phyloP scores from a whole-genome alignment of 2,329 filamentous ascomycete species.

The Alternaria triticimaculans region DNA sequence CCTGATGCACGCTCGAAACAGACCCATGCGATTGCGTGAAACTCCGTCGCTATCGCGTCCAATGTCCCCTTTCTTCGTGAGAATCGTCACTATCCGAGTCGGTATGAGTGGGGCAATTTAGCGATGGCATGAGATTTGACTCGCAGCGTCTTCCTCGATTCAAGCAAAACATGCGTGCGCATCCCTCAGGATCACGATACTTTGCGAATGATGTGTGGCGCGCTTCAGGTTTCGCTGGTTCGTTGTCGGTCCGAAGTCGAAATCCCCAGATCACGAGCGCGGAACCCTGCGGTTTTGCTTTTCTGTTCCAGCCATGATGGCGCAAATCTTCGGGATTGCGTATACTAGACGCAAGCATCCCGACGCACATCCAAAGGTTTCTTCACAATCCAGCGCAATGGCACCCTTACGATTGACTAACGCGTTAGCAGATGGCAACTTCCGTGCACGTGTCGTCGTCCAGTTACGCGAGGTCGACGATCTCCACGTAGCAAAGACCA shows the following conservation, averaged over 20 bases:
- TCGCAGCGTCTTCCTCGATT: neutral
- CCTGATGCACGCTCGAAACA: constrained; percentile 8
- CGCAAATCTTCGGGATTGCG: neutral
- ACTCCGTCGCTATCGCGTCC: neutral
- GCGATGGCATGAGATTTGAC: constrained; percentile 1
- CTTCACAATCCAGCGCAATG: neutral
- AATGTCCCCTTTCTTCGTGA: neutral
- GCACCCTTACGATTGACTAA: neutral
- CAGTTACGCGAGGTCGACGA: neutral
- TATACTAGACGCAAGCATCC: neutral
- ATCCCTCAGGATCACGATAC: neutral
- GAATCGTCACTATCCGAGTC: neutral
- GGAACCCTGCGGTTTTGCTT: neutral
- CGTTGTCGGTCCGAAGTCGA: neutral
- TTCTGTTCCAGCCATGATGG: neutral
- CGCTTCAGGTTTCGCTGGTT: neutral
- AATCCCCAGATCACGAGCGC: neutral
- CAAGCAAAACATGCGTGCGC: neutral
- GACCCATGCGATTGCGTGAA: neutral
- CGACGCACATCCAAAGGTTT: neutral
- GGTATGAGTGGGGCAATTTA: neutral
- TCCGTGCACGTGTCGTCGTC: neutral
- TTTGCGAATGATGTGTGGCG: neutral
- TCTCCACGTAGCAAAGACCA: neutral
- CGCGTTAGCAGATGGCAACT: neutral